A percentile compares a stretch with the other conserved stretches of the same genome.
Conservation (phyloP, 306 rosid species). For the Dryas octopetala region DNA sequence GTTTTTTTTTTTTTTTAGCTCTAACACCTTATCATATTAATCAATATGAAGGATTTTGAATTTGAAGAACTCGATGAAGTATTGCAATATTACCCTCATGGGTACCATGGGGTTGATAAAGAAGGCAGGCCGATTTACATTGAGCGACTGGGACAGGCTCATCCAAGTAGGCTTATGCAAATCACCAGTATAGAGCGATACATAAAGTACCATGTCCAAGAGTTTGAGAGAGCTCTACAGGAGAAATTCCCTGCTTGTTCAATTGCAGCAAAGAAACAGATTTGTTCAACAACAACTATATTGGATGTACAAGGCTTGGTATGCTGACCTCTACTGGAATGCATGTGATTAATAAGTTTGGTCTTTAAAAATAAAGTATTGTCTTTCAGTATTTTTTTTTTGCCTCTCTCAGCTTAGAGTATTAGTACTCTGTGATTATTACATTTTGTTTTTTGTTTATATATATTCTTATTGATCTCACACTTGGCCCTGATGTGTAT, state of each 20-base stretch:
- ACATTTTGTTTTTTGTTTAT: no score
- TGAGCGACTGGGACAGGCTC: slow-evolving; percentile 93
- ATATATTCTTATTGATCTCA: no score
- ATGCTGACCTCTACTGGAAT: slow-evolving; percentile 31
- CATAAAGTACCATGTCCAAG: slow-evolving; percentile 91
- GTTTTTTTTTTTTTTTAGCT: not conserved
- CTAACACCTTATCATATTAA: slow-evolving; percentile 31
- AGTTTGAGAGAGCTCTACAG: slow-evolving; percentile 79
- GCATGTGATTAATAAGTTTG: not conserved
- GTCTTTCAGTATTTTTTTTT: not conserved
- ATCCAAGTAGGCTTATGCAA: slow-evolving; percentile 83
- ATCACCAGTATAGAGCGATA: slow-evolving; percentile 85
- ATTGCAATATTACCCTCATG: slow-evolving; percentile 92
- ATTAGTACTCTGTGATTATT: no score
- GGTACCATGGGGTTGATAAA: slow-evolving; percentile 93
- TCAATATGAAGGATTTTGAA: slow-evolving; percentile 70
- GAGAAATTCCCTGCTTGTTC: slow-evolving; percentile 97
- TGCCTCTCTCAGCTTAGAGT: no score
- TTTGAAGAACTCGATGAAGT: slow-evolving; percentile 93
- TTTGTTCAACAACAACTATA: slow-evolving; percentile 83
- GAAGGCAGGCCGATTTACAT: slow-evolving; percentile 98
- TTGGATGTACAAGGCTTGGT: slow-evolving; percentile 98
- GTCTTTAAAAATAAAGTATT: not conserved
- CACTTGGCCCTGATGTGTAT: no score
- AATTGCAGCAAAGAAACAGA: slow-evolving; percentile 79